Percentiles rank a stretch among this genome's conserved stretches.
Evolutionary conservation across 352 stramenopile species (phyloP).

Genomic region (Globisporangium heterothallicum): DNA sequence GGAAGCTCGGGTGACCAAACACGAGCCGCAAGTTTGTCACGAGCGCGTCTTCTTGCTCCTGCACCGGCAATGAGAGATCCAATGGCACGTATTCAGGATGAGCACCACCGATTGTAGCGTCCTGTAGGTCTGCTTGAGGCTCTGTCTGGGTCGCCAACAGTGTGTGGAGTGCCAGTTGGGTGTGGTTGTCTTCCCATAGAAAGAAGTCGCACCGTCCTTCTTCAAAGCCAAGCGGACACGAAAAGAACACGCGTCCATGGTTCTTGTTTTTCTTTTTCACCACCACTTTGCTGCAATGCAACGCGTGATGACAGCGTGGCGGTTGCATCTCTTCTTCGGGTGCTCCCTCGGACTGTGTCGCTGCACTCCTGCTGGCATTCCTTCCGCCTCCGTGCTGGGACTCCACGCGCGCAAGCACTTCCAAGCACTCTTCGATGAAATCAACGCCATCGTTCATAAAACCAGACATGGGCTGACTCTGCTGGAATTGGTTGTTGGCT

Average conservation of each 20-base stretch:
- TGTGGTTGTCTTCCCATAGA: slow-evolving; percentile 77
- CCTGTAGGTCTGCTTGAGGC: slow-evolving; percentile 1
- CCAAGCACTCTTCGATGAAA: slow-evolving; percentile 76
- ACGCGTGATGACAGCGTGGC: slow-evolving; percentile 63
- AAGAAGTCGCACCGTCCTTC: slow-evolving; percentile 85
- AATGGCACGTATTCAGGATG: slow-evolving; percentile 41
- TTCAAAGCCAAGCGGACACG: slow-evolving; percentile 59
- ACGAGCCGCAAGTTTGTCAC: slow-evolving; percentile 74
- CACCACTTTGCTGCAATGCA: slow-evolving; percentile 46
- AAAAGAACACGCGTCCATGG: slow-evolving; percentile 63
- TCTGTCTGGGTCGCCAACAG: slow-evolving; percentile 23
- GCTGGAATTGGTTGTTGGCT: slow-evolving; percentile 20
- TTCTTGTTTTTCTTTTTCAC: slow-evolving; percentile 88
- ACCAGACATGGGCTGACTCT: slow-evolving; percentile 12
- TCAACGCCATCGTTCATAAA: slow-evolving; percentile 59
- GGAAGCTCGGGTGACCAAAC: slow-evolving; percentile 81
- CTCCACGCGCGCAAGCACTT: slow-evolving; percentile 42
- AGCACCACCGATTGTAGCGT: not conserved
- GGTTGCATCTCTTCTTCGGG: slow-evolving; percentile 18
- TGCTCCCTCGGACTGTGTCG: too few relatives aligned
- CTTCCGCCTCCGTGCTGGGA: slow-evolving; percentile 10
- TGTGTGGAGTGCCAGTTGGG: slow-evolving; percentile 48
- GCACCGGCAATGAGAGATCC: slow-evolving; percentile 38
- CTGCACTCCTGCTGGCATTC: slow-evolving; percentile 6
- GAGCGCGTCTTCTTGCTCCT: slow-evolving; percentile 40